Evolutionary conservation across 768 basidiomycete species (phyloP).

Genomic region (Russula virescens): DNA sequence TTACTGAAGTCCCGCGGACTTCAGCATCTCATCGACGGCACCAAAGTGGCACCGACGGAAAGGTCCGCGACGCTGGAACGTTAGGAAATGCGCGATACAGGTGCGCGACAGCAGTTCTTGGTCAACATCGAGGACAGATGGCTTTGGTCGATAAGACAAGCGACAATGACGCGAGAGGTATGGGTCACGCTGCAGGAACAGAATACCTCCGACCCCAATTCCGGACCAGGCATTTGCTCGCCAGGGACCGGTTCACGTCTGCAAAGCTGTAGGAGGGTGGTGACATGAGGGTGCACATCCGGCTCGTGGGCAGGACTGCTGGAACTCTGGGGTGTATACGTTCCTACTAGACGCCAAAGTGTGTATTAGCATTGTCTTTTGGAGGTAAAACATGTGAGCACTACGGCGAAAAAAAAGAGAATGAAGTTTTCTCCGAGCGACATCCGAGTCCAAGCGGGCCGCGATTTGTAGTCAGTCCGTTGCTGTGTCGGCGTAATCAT

Average conservation of each 20-base stretch:
- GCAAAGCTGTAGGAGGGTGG: slow-evolving; percentile 4
- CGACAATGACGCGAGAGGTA: neutral
- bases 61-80: neutral
- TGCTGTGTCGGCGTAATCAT: no score
- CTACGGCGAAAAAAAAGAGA: no score
- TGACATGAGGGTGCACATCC: slow-evolving; percentile 13
- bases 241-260: slow-evolving; percentile 9
- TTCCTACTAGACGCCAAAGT: no score
- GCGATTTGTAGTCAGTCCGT: no score
- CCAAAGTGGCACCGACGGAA: neutral
- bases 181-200: no score
- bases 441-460: no score
- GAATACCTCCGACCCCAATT: slow-evolving; percentile 14
- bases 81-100: no score
- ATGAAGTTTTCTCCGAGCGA: no score
- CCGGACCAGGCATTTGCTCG: slow-evolving; percentile 12
- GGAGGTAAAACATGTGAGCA: no score
- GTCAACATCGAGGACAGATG: slow-evolving; percentile 9
- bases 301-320: slow-evolving; percentile 19
- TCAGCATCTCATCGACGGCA: slow-evolving; percentile 9
- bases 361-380: no score
- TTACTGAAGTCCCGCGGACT: slow-evolving; percentile 17
- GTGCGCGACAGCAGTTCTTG: slow-evolving; percentile 17
- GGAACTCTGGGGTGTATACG: neutral
- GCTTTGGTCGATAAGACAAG: slow-evolving; percentile 9